Conservation (phyloP, 2,329 filamentous ascomycete species). For the Westerdykella aurantiaca region DNA sequence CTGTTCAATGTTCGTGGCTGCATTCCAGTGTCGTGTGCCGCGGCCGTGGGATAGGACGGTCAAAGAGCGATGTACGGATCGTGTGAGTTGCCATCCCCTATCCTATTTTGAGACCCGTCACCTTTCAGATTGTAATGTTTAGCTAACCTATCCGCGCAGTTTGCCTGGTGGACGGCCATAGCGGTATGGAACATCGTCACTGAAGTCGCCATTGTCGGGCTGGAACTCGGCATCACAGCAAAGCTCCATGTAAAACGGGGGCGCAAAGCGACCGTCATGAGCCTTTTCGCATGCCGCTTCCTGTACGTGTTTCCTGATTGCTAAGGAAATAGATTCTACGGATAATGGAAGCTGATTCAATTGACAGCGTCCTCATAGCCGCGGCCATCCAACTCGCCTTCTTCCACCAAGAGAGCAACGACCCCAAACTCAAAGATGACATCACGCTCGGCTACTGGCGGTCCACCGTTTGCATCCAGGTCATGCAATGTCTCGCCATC, state of each 20-base stretch:
- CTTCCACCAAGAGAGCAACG: conserved; percentile 11
- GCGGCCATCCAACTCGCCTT: conserved; percentile 13
- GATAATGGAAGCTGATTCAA: neutral
- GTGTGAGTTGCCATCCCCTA: conserved; percentile 6
- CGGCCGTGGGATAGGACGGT: conserved; percentile 14
- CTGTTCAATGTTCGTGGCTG: conserved; percentile 9
- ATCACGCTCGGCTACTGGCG: conserved; percentile 25
- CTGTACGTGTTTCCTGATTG: conserved; percentile 5
- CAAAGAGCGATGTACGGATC: conserved; percentile 2
- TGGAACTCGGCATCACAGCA: conserved; percentile 14
- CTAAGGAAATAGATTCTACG: neutral
- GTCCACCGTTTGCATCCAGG: conserved; percentile 19
- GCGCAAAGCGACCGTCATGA: conserved; percentile 15
- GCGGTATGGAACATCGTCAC: conserved; percentile 15
- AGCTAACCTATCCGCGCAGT: conserved; percentile 6
- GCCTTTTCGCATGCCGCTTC: conserved; percentile 16
- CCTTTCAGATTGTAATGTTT: neutral
- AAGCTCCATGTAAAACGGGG: conserved; percentile 11
- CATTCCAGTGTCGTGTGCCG: conserved; percentile 14
- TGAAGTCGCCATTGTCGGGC: conserved; percentile 16
- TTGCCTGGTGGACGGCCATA: conserved; percentile 15
- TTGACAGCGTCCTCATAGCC: conserved; percentile 12
- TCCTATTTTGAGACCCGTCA: no score
- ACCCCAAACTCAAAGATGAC: conserved; percentile 10
- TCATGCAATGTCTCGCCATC: conserved; percentile 20